Percentiles rank a stretch among this genome's conserved stretches.
These are phyloP conservation scores for Metarhizium rileyi DNA, from an alignment of 2,329 filamentous ascomycete species.

Conservation along the genomic window DNA sequence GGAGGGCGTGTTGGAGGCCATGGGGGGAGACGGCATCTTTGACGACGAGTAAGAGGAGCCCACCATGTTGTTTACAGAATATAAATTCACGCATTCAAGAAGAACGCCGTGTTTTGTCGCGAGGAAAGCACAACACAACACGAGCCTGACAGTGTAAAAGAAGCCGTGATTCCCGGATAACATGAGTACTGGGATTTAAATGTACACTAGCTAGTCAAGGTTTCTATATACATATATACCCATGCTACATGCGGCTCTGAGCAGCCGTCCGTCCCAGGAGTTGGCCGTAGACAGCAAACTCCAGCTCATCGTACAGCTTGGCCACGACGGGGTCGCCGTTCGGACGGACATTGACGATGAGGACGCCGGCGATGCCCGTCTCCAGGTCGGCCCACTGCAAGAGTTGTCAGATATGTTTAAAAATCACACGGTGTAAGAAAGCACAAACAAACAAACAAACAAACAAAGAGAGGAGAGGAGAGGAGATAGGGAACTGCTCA, in stretches of 20 bases:
- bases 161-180: background rate
- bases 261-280: background rate
- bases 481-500: slow-evolving; percentile 14
- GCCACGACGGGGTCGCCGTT: slow-evolving; percentile 26
- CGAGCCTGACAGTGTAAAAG: background rate
- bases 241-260: background rate
- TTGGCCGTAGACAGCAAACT: slow-evolving; percentile 26
- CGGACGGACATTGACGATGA: slow-evolving; percentile 30
- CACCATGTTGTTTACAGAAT: no score
- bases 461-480: background rate
- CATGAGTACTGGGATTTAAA: no score
- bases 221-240: background rate
- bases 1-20: slow-evolving; percentile 31
- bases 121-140: background rate
- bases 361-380: slow-evolving; percentile 28
- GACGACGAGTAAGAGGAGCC: slow-evolving; percentile 1
- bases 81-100: no score
- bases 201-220: background rate
- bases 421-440: no score
- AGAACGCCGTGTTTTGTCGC: no score
- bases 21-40: slow-evolving; percentile 22
- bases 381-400: slow-evolving; percentile 26
- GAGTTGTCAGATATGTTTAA: no score
- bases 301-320: slow-evolving; percentile 29
- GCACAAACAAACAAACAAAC: background rate